A percentile compares a stretch with the other conserved stretches of the same genome.
These are phyloP conservation scores for Trapa bicornis DNA, from an alignment of 345 rosid species.

Conservation along the genomic window DNA sequence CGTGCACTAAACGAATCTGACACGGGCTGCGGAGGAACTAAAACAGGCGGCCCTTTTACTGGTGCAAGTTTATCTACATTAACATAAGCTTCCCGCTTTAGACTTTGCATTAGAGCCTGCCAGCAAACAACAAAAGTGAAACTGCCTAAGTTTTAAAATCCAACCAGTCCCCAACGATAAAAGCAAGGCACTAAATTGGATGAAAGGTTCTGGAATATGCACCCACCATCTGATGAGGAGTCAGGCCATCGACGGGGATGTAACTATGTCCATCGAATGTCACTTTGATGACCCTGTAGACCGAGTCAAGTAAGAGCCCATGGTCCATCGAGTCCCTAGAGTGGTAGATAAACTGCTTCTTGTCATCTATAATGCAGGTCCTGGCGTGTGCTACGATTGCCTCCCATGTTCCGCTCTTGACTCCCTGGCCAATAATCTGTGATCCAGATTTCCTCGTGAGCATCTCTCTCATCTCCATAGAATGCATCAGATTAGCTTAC, in stretches of 20 bases:
- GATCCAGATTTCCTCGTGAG: constrained; percentile 14
- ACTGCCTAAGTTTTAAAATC: no score
- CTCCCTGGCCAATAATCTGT: constrained; percentile 34
- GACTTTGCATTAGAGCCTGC: constrained; percentile 27
- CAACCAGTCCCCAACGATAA: neutral
- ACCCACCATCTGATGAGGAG: constrained; percentile 24
- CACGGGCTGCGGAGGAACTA: constrained; percentile 21
- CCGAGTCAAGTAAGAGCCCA: constrained; percentile 33
- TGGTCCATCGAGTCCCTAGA: constrained; percentile 9
- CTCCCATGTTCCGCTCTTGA: constrained; percentile 38
- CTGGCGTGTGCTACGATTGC: constrained; percentile 47
- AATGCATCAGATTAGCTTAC: constrained; percentile 19
- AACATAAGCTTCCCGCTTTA: constrained; percentile 36
- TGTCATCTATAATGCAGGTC: constrained; percentile 35
- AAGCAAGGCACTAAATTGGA: neutral
- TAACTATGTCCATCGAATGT: constrained; percentile 24
- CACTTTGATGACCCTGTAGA: constrained; percentile 32
- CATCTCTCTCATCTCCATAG: constrained; percentile 1
- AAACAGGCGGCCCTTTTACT: constrained; percentile 2
- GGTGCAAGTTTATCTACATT: constrained; percentile 15
- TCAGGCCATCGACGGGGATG: constrained; percentile 21
- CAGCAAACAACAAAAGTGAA: neutral
- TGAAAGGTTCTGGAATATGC: neutral
- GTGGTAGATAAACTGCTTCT: constrained; percentile 27
- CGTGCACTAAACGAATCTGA: neutral